Base-by-base conservation (phyloP, 495 filamentous ascomycete genomes). In the Xylaria curta region DNA sequence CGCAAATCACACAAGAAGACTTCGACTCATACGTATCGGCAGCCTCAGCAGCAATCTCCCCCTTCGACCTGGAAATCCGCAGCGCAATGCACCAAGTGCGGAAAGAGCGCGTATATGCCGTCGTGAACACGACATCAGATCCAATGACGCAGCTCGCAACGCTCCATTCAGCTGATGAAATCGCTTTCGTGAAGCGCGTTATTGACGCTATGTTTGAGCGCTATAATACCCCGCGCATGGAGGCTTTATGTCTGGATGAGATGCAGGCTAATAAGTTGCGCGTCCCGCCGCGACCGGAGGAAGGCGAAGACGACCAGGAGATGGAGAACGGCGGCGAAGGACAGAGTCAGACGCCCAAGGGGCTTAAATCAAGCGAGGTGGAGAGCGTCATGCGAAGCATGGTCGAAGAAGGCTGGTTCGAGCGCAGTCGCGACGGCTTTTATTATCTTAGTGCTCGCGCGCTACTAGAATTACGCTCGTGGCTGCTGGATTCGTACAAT, bases 161-260 rank as follows among this genome's bases (percentile, higher is more conserved):
- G 0, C 88, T 86, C 0, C 90, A 91, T 78, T 84, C 89, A 0
- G 82, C 93, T 24, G 97, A 98, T 70, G 95, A 98, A 82, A 94
- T 98, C 46, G 88, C 92, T 13, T 99, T 92, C 79, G 86, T 98
- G 68, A 94, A 97, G 82, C 84, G 96, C 1, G 78, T 98, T 19
- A 89, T 99, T 0, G 95, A 98, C 80, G 90, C 87, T 72, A 97
- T 99, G 90, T 98, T 98, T 77, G 92, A 94, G 59, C 90, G 86
- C 4, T 88, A 94, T 78, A 98, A 98, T 75, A 94, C 90, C 0
- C 82, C 81, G 28, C 82, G 89, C 1, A 88, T 88, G 70, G 95
- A 98, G 81, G 86, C 93, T 60, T 91, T 97, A 89, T 93, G 91
- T 0, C 83, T 97, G 1, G 90, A 86, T 38, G 85, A 87, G 36